A percentile compares a stretch with the other conserved stretches of the same genome.
These are phyloP conservation scores for Microcyclosporella mali DNA, from an alignment of 2,329 filamentous ascomycete species.

Conservation along the genomic window DNA sequence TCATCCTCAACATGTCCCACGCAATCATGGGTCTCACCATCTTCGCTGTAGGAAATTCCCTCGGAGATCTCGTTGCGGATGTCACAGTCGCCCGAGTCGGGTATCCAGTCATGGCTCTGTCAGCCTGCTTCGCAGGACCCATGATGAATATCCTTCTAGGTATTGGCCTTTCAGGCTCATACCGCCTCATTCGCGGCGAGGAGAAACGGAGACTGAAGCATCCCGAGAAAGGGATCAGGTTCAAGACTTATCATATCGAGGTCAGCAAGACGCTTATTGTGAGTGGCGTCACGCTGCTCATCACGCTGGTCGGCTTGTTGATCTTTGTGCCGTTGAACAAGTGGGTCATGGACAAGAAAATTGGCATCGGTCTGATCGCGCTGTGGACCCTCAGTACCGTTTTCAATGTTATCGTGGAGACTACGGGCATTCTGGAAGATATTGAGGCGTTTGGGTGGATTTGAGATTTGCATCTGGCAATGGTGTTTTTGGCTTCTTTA, in stretches of 20 bases:
- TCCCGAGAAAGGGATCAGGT: conserved; percentile 57
- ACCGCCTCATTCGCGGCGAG: conserved; percentile 71
- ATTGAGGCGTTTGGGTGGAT: not conserved
- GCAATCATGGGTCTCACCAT: conserved; percentile 91
- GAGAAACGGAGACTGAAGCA: conserved; percentile 61
- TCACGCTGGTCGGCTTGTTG: conserved; percentile 72
- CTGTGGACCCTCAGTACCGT: conserved; percentile 77
- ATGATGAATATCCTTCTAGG: conserved; percentile 96
- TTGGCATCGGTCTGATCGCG: conserved; percentile 73
- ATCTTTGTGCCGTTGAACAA: conserved; percentile 76
- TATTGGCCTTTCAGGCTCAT: conserved; percentile 83
- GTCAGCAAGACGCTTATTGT: conserved; percentile 81
- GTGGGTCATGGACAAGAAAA: conserved; percentile 75
- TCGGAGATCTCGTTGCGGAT: conserved; percentile 90
- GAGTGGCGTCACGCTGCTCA: conserved; percentile 72
- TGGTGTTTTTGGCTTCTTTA: no score
- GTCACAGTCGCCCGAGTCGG: conserved; percentile 89
- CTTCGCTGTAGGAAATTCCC: conserved; percentile 91
- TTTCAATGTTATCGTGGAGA: conserved; percentile 74
- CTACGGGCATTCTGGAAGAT: conserved; percentile 37
- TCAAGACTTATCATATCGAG: conserved; percentile 73
- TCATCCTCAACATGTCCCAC: conserved; percentile 88
- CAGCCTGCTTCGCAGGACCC: conserved; percentile 94
- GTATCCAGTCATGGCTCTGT: conserved; percentile 91
- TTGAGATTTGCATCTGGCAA: no score